Conservation (phyloP, 2,329 filamentous ascomycete species). For the Claviceps quebecensis region DNA sequence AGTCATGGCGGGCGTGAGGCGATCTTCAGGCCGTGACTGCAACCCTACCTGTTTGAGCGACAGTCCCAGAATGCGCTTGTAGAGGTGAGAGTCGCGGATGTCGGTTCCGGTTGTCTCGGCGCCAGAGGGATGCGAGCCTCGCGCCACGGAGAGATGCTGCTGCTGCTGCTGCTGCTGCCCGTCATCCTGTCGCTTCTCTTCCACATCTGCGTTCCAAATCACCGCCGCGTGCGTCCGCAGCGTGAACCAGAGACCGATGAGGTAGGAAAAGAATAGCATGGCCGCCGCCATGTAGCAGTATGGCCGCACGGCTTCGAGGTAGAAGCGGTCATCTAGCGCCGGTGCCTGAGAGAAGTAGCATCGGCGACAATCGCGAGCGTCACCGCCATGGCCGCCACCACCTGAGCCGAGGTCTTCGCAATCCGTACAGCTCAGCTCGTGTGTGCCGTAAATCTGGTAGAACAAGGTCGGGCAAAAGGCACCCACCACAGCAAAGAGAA, state of each 20-base stretch:
- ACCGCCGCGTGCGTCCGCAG: conserved; percentile 89
- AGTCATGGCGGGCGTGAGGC: conserved; percentile 22
- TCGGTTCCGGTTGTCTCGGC: conserved; percentile 44
- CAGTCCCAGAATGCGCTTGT: conserved; percentile 86
- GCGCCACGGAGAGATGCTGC: conserved; percentile 18
- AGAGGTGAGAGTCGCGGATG: conserved; percentile 76
- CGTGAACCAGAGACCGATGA: conserved; percentile 91
- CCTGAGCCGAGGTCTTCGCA: conserved; percentile 33
- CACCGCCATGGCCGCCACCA: conserved; percentile 18
- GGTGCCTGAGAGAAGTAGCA: conserved; percentile 90
- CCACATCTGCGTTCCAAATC: conserved; percentile 81
- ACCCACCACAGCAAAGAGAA: conserved; percentile 88
- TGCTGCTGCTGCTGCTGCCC: conserved; percentile 25
- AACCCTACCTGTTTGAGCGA: conserved; percentile 75
- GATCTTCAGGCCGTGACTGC: conserved; percentile 34
- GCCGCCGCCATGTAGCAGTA: conserved; percentile 83
- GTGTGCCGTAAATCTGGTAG: conserved; percentile 96
- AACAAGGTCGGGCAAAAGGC: conserved; percentile 93
- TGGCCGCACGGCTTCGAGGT: conserved; percentile 75
- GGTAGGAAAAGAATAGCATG: conserved; percentile 80
- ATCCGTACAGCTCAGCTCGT: conserved; percentile 77
- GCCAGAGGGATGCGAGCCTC: conserved; percentile 23
- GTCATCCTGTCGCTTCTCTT: conserved; percentile 59
- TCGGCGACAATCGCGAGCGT: conserved; percentile 65
- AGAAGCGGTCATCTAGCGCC: conserved; percentile 76